phyloP scores from a whole-genome alignment of 2,329 filamentous ascomycete genomes.

The Aspergillus ochraceoroseus region DNA sequence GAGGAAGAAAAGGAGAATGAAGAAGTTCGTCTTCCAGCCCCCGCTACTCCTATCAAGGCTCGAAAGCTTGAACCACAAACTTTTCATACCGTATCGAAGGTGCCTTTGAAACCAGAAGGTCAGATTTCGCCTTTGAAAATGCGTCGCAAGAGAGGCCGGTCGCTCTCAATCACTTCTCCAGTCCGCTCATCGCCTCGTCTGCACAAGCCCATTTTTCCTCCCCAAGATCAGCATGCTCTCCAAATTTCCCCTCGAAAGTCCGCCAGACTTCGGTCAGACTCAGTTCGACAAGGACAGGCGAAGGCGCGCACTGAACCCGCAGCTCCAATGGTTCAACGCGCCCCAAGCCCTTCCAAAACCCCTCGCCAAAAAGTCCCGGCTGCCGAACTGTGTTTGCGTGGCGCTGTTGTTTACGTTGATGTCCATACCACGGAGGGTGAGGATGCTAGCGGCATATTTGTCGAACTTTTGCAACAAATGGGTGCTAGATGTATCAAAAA shows the following conservation, averaged over 20 bases:
- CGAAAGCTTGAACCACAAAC: slow-evolving; percentile 46
- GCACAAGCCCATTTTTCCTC: slow-evolving; percentile 23
- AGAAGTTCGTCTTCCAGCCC: slow-evolving; percentile 27
- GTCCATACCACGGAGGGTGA: slow-evolving; percentile 76
- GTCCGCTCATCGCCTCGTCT: slow-evolving; percentile 31
- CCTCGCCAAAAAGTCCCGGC: slow-evolving; percentile 25
- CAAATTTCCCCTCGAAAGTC: slow-evolving; percentile 30
- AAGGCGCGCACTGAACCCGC: slow-evolving; percentile 10
- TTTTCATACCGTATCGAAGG: slow-evolving; percentile 71
- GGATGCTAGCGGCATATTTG: slow-evolving; percentile 74
- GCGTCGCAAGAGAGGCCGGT: slow-evolving; percentile 49
- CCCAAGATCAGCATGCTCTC: slow-evolving; percentile 21
- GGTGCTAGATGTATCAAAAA: slow-evolving; percentile 72
- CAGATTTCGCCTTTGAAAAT: slow-evolving; percentile 46
- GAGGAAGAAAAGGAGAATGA: slow-evolving; percentile 32
- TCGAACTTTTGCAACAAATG: slow-evolving; percentile 73
- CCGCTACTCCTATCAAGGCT: slow-evolving; percentile 54
- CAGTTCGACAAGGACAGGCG: slow-evolving; percentile 21
- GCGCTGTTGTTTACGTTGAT: slow-evolving; percentile 75
- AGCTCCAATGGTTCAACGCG: slow-evolving; percentile 16
- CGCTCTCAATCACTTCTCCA: slow-evolving; percentile 46
- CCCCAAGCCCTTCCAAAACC: slow-evolving; percentile 28
- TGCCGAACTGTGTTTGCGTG: slow-evolving; percentile 52
- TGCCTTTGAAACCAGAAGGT: slow-evolving; percentile 65
- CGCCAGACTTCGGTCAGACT: slow-evolving; percentile 17